Evolutionary conservation across 352 stramenopile species (phyloP).

Genomic region (Pilasporangium apinafurcum): DNA sequence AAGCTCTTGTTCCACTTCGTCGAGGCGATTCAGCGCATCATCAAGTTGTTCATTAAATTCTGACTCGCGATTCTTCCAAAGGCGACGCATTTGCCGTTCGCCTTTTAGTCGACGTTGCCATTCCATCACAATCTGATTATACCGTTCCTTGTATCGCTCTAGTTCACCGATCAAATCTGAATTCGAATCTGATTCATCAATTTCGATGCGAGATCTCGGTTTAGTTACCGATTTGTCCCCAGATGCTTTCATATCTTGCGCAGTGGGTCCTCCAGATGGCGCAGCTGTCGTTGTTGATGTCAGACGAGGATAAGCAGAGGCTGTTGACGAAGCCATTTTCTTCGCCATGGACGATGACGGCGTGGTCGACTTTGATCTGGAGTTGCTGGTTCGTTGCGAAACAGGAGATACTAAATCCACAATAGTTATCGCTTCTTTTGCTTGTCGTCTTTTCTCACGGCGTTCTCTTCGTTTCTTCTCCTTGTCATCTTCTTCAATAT

Average conservation of each 20-base stretch:
- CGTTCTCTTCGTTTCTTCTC: conserved; percentile 11
- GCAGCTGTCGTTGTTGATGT: not conserved
- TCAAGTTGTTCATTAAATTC: conserved; percentile 69
- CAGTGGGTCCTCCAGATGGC: too few relatives aligned
- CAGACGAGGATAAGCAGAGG: conserved; percentile 4
- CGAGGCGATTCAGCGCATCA: conserved; percentile 43
- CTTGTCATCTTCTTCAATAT: conserved; percentile 14
- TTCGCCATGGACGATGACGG: too few relatives aligned
- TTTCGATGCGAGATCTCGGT: conserved; percentile 1
- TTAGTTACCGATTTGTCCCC: too few relatives aligned
- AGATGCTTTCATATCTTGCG: too few relatives aligned
- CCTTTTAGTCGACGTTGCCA: conserved; percentile 71
- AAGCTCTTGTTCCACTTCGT: conserved; percentile 38
- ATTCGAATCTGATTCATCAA: conserved; percentile 13
- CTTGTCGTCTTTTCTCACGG: conserved; percentile 1
- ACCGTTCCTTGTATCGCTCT: conserved; percentile 71
- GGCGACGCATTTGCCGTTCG: conserved; percentile 68
- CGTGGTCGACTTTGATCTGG: too few relatives aligned
- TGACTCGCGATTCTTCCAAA: conserved; percentile 71
- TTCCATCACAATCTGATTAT: conserved; percentile 74
- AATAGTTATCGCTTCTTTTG: conserved; percentile 3
- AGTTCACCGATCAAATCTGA: conserved; percentile 42
- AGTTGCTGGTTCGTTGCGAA: too few relatives aligned
- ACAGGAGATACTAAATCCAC: not conserved
- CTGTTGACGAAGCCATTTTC: too few relatives aligned